These are phyloP conservation scores for Eucalyptus grandis DNA, from an alignment of 345 rosid species.

Conservation along the genomic window DNA sequence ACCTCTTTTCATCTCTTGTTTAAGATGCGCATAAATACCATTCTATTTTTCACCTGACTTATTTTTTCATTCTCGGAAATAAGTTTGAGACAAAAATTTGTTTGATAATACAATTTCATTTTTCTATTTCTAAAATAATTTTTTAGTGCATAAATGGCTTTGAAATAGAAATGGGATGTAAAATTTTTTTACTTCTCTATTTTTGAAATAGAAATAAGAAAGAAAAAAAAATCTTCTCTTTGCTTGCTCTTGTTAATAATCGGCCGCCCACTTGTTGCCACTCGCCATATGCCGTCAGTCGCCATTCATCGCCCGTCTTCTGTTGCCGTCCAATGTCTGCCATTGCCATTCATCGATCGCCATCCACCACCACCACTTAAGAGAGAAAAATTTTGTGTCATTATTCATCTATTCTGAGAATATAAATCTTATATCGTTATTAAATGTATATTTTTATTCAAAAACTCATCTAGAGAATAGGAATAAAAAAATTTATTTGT, in stretches of 20 bases:
- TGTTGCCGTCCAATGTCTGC: fast-evolving
- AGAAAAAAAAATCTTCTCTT: no score
- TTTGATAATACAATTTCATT: fast-evolving
- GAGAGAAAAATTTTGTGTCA: fast-evolving
- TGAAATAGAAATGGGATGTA: no score
- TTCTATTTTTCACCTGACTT: fast-evolving
- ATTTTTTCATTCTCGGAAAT: fast-evolving
- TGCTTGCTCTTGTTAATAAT: fast-evolving
- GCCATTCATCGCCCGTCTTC: fast-evolving
- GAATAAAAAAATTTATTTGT: fast-evolving
- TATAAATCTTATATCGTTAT: no score
- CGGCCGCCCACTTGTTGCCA: fast-evolving
- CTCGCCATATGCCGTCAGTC: fast-evolving
- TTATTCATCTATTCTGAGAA: no score
- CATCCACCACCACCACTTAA: fast-evolving
- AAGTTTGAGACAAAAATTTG: no score
- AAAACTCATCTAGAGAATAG: fast-evolving
- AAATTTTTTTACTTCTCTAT: fast-evolving
- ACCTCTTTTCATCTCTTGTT: no score
- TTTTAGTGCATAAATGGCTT: no score
- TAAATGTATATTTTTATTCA: no score
- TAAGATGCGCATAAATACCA: no score
- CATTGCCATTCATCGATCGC: fast-evolving
- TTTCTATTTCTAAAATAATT: no score
- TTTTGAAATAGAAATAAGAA: no score